A percentile compares a stretch with the other conserved stretches of the same genome.
These are phyloP conservation scores for Corynascus novoguineensis DNA, from an alignment of 495 filamentous ascomycete species.

Conservation along the genomic window DNA sequence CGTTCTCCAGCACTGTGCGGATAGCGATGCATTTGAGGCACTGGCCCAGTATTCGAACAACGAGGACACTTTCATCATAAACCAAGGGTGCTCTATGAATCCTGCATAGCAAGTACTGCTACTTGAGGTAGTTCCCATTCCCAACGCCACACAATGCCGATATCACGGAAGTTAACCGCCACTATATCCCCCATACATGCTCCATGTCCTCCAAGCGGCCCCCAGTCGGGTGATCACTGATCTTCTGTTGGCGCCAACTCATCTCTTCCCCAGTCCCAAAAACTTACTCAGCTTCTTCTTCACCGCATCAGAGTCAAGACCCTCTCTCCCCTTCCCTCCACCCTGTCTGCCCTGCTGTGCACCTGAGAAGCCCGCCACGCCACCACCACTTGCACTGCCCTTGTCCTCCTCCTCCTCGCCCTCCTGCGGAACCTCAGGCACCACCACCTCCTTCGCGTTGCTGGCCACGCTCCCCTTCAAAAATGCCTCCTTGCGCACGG, in stretches of 20 bases:
- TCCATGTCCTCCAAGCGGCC: no score
- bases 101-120: not conserved
- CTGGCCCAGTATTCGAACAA: no score
- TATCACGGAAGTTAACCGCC: no score
- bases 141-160: slow-evolving; percentile 15
- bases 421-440: slow-evolving; percentile 39
- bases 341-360: slow-evolving; percentile 38
- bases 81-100: not conserved
- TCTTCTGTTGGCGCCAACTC: no score
- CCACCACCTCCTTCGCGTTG: slow-evolving; percentile 58
- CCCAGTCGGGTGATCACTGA: no score
- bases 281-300: slow-evolving; percentile 60
- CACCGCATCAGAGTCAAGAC: slow-evolving; percentile 32
- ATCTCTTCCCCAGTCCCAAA: slow-evolving; percentile 59
- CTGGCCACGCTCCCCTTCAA: slow-evolving; percentile 62
- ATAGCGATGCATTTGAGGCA: no score
- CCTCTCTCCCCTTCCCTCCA: slow-evolving; percentile 44
- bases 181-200: no score
- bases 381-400: slow-evolving; percentile 19
- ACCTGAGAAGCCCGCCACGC: slow-evolving; percentile 21
- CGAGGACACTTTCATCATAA: not conserved
- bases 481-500: slow-evolving; percentile 47
- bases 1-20: no score
- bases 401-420: slow-evolving; percentile 41
- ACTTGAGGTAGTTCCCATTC: not conserved